phyloP scores from a whole-genome alignment of 495 filamentous ascomycete species.

The Penicillium pancosmium region DNA sequence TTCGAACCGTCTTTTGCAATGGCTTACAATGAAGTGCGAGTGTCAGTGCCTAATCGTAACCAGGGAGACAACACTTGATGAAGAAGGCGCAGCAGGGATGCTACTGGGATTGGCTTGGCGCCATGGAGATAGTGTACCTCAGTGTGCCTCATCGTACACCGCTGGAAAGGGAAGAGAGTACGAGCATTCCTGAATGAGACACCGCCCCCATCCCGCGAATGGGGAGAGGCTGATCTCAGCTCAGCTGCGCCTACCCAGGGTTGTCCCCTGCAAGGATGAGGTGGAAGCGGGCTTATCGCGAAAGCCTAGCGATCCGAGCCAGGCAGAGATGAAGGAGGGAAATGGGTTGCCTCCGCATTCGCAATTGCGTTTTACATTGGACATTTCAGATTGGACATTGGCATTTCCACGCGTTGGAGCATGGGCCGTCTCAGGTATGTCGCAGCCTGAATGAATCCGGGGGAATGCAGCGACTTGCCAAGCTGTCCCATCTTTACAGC shows the following conservation, averaged over 20 bases:
- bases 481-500: neutral
- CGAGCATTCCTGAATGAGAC: conserved; percentile 2
- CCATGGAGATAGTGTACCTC: neutral
- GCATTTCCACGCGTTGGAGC: conserved; percentile 2
- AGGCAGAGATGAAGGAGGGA: neutral
- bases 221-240: neutral
- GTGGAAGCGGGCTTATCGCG: neutral
- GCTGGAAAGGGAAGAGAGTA: neutral
- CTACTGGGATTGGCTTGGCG: neutral
- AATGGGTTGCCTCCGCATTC: conserved; percentile 5
- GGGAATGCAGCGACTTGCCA: conserved; percentile 1
- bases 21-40: neutral
- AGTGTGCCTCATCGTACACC: neutral
- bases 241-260: conserved; percentile 3
- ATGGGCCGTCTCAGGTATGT: neutral
- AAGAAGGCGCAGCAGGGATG: neutral
- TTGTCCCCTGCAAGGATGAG: neutral
- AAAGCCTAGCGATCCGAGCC: neutral
- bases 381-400: neutral
- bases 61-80: neutral
- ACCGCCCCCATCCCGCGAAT: neutral
- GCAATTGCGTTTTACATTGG: neutral
- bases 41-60: neutral
- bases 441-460: conserved; percentile 1
- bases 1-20: neutral